Base-by-base conservation (phyloP, 768 basidiomycete genomes). In the Exidia glandulosa region DNA sequence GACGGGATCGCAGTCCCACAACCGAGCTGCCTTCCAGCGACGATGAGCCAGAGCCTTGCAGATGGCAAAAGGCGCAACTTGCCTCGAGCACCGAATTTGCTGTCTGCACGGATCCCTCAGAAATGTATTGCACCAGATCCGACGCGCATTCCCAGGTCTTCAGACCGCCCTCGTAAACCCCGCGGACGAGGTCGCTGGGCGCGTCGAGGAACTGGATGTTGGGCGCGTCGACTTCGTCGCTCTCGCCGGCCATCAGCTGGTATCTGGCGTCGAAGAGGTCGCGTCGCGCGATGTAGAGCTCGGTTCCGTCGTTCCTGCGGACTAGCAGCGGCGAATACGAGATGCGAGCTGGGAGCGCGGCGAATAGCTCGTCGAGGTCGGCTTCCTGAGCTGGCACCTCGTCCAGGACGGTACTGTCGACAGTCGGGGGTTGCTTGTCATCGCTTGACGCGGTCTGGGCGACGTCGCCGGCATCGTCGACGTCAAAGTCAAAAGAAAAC, bases 81-180 rank as follows among this genome's bases (percentile, higher is more conserved):
- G 89, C 94, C 82, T 94, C 94, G 12, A 94, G 67, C 10, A 90
- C 71, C 16, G 78, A 77, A 65, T 78, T 81, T 0, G 86, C 87
- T 67, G 58, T 31, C 64, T 31, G 66, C 50, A 76, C 62, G 25
- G n/a, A 71, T 65, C 59, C 78, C 74, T n/a, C n/a, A 27, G 47
- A 56, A 13, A 90, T 74, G 64, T 85, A 87, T 33, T 81, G 77
- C 0, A 88, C 89, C 2, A 98, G 76, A 70, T 98, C 95, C 14
- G 94, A 72, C 55, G 90, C 88, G 64, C 92, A 95, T 70, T 99
- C 95, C 95, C 95, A 99, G 2, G 94, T 97, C 73, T 98, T 97
- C 57, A 98, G 70, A 4, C 95, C 95, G 25, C 95, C 95, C 73
- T 99, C 95, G 65, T 99, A 98, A 0, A 93, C 78, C 1, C 93